Conservation (phyloP, 768 basidiomycete species). For the Panaeolus papilionaceus region DNA sequence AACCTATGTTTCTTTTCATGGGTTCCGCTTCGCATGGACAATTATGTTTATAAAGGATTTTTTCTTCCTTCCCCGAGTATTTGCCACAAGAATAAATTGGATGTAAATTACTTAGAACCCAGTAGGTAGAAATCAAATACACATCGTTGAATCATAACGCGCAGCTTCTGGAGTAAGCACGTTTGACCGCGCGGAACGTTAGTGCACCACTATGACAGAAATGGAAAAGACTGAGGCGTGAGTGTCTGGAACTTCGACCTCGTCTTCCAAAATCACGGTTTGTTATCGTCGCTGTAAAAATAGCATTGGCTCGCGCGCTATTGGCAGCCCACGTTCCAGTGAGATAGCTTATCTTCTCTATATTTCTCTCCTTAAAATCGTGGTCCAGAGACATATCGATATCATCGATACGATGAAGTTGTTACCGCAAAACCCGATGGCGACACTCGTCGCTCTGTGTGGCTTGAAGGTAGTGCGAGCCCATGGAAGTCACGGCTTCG, state of each 20-base stretch:
- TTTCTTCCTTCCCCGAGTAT: neutral
- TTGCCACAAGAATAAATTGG: neutral
- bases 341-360: constrained; percentile 6
- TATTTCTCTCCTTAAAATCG: neutral
- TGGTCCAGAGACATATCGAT: neutral
- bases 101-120: neutral
- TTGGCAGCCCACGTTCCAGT: neutral
- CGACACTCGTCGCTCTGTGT: neutral
- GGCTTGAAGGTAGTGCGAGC: neutral
- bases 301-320: neutral
- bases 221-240: too few species aligned
- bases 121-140: neutral
- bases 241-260: neutral
- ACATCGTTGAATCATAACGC: neutral
- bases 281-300: neutral
- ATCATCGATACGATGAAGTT: neutral
- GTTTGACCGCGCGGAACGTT: neutral
- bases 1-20: neutral
- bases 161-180: neutral
- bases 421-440: neutral
- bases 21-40: constrained; percentile 1
- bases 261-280: neutral
- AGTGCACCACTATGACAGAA: too few species aligned
- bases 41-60: neutral
- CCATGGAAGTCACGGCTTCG: neutral